phyloP scores from a whole-genome alignment of 1,139 yeast genomes.

The Lodderomyces metapsilosis region DNA sequence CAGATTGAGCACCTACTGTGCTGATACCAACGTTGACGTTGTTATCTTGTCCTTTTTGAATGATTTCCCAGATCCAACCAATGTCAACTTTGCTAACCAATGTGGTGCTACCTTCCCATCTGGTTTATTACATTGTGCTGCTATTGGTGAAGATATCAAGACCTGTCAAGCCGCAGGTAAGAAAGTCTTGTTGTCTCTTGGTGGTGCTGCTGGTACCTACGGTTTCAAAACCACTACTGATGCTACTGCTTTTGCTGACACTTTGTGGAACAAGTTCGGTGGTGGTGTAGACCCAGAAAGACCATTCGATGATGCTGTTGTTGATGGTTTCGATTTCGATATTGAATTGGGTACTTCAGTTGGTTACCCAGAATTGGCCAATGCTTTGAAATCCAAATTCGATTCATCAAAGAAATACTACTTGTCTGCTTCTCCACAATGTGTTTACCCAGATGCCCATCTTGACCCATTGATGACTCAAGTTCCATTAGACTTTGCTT shows the following conservation, averaged over 20 bases:
- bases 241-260: slow-evolving; percentile 65
- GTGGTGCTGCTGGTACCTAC: slow-evolving; percentile 81
- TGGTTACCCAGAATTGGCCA: slow-evolving; percentile 64
- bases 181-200: slow-evolving; percentile 75
- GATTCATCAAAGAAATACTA: slow-evolving; percentile 63
- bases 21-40: slow-evolving; percentile 65
- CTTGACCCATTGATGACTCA: slow-evolving; percentile 64
- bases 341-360: slow-evolving; percentile 45
- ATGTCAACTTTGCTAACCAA: slow-evolving; percentile 68
- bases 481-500: slow-evolving; percentile 77
- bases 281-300: slow-evolving; percentile 65
- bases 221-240: slow-evolving; percentile 63
- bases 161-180: slow-evolving; percentile 80
- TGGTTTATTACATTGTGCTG: slow-evolving; percentile 60
- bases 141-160: slow-evolving; percentile 68
- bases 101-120: slow-evolving; percentile 54
- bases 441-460: slow-evolving; percentile 86
- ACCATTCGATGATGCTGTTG: slow-evolving; percentile 61
- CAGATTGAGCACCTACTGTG: slow-evolving; percentile 65
- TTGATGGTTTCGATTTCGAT: slow-evolving; percentile 45
- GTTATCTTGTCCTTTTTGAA: slow-evolving; percentile 69
- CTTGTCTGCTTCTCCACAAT: slow-evolving; percentile 91
- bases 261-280: slow-evolving; percentile 83
- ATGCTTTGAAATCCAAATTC: slow-evolving; percentile 53
- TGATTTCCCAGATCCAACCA: slow-evolving; percentile 49